Percentiles rank a stretch among this genome's conserved stretches.
Evolutionary conservation across 1,139 yeast genomes (phyloP).

Genomic region (Candida smagusa): DNA sequence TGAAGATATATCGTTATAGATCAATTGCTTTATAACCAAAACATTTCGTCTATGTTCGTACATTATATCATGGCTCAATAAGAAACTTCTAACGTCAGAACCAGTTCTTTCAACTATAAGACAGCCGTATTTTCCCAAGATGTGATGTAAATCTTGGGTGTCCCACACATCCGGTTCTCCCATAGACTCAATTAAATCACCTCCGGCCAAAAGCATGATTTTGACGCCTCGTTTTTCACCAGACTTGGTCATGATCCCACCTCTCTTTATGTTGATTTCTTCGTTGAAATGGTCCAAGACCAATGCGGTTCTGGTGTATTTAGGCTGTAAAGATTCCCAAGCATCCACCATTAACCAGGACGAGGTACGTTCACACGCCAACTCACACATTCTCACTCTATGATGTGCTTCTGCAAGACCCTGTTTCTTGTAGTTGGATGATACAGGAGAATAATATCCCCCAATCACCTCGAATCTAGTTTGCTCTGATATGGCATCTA

Average conservation of each 20-base stretch:
- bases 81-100: slow-evolving; percentile 86
- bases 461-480: slow-evolving; percentile 94
- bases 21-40: slow-evolving; percentile 89
- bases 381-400: slow-evolving; percentile 95
- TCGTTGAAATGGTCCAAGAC: slow-evolving; percentile 96
- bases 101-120: slow-evolving; percentile 96
- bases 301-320: slow-evolving; percentile 89
- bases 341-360: slow-evolving; percentile 99
- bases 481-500: slow-evolving; percentile 89
- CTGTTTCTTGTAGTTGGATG: slow-evolving; percentile 88
- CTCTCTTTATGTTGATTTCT: slow-evolving; percentile 85
- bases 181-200: slow-evolving; percentile 96
- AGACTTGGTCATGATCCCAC: slow-evolving; percentile 73
- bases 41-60: slow-evolving; percentile 94
- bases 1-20: slow-evolving; percentile 92
- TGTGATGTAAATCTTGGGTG: slow-evolving; percentile 90
- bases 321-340: slow-evolving; percentile 94
- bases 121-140: slow-evolving; percentile 93
- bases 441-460: slow-evolving; percentile 96
- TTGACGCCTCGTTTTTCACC: slow-evolving; percentile 85
- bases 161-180: slow-evolving; percentile 99
- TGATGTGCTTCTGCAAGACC: slow-evolving; percentile 88
- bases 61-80: slow-evolving; percentile 92
- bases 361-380: slow-evolving; percentile 95
- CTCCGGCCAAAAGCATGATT: slow-evolving; percentile 95